phyloP scores from a whole-genome alignment of 1,139 yeast species.

The Hyphopichia fennica region DNA sequence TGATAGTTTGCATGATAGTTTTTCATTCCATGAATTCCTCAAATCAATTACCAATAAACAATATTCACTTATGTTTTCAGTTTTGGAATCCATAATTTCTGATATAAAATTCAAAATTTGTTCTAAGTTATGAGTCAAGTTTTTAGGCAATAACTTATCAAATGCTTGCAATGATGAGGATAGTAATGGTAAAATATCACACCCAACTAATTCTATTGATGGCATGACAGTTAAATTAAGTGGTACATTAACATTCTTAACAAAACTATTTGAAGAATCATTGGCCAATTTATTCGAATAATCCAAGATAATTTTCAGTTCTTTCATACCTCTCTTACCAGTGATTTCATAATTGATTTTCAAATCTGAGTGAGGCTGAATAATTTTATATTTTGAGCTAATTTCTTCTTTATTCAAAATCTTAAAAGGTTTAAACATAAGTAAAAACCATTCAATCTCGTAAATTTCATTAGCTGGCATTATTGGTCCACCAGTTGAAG shows the following conservation, averaged over 20 bases:
- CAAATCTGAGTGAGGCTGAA: slow-evolving; percentile 30
- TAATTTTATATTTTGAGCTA: slow-evolving; percentile 31
- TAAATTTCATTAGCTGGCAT: slow-evolving; percentile 63
- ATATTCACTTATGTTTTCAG: slow-evolving; percentile 46
- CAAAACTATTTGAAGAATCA: slow-evolving; percentile 33
- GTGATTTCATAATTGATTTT: slow-evolving; percentile 57
- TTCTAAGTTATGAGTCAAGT: slow-evolving; percentile 17
- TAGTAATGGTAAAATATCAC: slow-evolving; percentile 61
- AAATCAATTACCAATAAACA: slow-evolving; percentile 68
- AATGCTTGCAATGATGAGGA: slow-evolving; percentile 25
- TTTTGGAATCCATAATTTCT: slow-evolving; percentile 13
- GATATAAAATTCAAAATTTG: slow-evolving; percentile 20
- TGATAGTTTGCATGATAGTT: slow-evolving; percentile 23
- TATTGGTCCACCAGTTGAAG: slow-evolving; percentile 25
- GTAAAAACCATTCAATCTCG: slow-evolving; percentile 71
- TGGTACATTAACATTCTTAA: slow-evolving; percentile 62
- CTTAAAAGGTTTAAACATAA: slow-evolving; percentile 58
- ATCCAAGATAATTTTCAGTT: slow-evolving; percentile 64
- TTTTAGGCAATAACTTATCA: slow-evolving; percentile 4
- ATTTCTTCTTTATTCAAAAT: slow-evolving; percentile 42
- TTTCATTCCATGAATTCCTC: slow-evolving; percentile 66
- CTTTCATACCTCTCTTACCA: slow-evolving; percentile 75
- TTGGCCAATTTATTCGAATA: slow-evolving; percentile 51
- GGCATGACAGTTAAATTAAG: slow-evolving; percentile 67
- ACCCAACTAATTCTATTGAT: slow-evolving; percentile 71